Evolutionary conservation across 352 stramenopile genomes (phyloP).

Genomic region (Phytopythium aichiense): DNA sequence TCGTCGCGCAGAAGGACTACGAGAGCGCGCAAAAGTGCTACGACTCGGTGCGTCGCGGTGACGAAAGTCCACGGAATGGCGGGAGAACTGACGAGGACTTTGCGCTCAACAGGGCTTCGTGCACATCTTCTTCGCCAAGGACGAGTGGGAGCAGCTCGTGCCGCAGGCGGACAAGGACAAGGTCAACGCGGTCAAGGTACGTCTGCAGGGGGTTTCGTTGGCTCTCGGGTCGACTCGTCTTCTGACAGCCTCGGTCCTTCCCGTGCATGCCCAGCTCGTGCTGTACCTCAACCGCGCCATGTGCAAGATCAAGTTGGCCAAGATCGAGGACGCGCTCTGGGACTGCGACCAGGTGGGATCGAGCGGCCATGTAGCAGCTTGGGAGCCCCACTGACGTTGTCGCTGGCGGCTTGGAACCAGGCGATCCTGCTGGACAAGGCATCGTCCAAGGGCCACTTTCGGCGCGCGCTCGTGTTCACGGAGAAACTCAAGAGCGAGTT

Average conservation of each 20-base stretch:
- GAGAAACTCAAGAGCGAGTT: constrained; percentile 81
- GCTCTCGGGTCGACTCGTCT: background rate
- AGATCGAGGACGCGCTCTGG: constrained; percentile 82
- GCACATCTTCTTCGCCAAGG: constrained; percentile 84
- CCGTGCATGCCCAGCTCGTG: constrained; percentile 26
- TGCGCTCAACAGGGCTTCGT: constrained; percentile 60
- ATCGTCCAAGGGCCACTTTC: constrained; percentile 77
- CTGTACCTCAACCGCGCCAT: constrained; percentile 81
- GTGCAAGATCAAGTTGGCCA: constrained; percentile 82
- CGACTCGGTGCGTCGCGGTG: constrained; percentile 48
- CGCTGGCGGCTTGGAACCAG: constrained; percentile 16
- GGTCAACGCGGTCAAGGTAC: constrained; percentile 75
- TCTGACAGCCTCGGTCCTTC: background rate
- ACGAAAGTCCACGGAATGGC: background rate
- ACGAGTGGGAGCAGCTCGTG: constrained; percentile 82
- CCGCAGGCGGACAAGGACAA: constrained; percentile 68
- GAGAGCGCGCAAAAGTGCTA: constrained; percentile 82
- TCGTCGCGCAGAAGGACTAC: constrained; percentile 67
- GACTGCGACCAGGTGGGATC: constrained; percentile 70
- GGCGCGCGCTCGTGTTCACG: constrained; percentile 69
- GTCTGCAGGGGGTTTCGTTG: background rate
- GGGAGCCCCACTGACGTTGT: background rate
- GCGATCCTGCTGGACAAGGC: constrained; percentile 59
- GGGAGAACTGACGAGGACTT: constrained; percentile 4
- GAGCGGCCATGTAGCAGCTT: background rate